Evolutionary conservation across 2,329 filamentous ascomycete genomes (phyloP), one percentile per base, ranked within the genome.

Genomic region (Phaeoacremonium minimum): DNA sequence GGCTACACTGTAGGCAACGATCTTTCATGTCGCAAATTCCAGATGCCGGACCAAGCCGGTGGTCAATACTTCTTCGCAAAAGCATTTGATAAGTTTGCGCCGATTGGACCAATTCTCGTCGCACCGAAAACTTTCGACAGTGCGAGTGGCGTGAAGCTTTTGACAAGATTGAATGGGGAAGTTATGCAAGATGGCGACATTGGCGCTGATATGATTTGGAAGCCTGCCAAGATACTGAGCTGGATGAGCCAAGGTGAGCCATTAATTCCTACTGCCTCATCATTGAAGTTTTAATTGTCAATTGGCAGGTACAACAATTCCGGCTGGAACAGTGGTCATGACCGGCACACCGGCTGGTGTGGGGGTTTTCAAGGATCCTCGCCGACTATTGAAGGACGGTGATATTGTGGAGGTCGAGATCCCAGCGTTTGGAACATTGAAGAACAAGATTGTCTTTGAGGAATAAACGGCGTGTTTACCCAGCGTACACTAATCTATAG

Each of bases 1-100:
- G 75, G 74, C 18, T 80, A 77, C 43, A 73, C 74, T 0, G 67
- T 67, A 16, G 69, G 68, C 20, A 79, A 80, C 49, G 72, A 75
- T 42, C 48, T 75, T 14, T 69, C 69, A 2, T 67, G 69, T 0
- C 55, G 72, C 4, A 66, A 72, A 38, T 55, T 61, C 22, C 72
- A 77, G 48, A 64, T 73, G 38, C 71, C 74, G 0, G 47, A 42
- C 4, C 43, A 41, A 7, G 48, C 37, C 6, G 47, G 46, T 11
- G 44, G 47, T 7, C 73, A 77, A 40, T 73, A 71, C 45, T 71
- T 64, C 32, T 63, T 72, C 28, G 69, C 69, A n/a, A 75, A 75
- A 47, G 67, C 62, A 1, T 57, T 63, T 6, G 69, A 75, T 47
- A 69, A 65, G 0, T 74, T 67, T 45, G 72, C 68, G 38, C 71